phyloP scores from a whole-genome alignment of 129 eudicot genomes.

The Flaveria brownii region DNA sequence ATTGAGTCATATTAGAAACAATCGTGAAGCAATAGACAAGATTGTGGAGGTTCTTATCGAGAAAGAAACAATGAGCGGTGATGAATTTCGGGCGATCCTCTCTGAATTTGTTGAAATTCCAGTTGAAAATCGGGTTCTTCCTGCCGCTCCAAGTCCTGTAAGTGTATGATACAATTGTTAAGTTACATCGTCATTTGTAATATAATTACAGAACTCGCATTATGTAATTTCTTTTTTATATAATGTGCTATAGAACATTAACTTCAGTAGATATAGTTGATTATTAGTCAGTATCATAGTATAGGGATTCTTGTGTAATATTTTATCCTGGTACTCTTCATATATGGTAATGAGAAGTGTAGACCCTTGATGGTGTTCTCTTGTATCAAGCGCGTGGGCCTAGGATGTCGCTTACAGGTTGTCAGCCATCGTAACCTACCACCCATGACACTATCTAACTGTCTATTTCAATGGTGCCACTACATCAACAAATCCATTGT shows the following conservation, averaged over 20 bases:
- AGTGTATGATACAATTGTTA: constrained; percentile 45
- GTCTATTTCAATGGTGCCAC: no score
- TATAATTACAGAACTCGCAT: constrained; percentile 9
- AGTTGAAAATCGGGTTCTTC: constrained; percentile 65
- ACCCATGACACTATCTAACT: no score
- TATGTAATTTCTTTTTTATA: background rate
- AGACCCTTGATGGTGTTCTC: no score
- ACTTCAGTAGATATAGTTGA: background rate
- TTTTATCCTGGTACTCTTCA: no score
- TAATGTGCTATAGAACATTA: background rate
- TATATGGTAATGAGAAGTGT: no score
- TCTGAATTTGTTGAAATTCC: constrained; percentile 93
- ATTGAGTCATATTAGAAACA: constrained; percentile 67
- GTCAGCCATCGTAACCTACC: no score
- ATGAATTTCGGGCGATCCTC: constrained; percentile 89
- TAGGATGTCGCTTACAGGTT: no score
- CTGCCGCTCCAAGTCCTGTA: constrained; percentile 58
- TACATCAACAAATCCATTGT: no score
- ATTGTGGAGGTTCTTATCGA: constrained; percentile 90
- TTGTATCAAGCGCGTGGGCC: no score
- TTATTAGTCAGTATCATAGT: background rate
- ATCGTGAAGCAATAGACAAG: constrained; percentile 96
- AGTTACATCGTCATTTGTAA: constrained; percentile 13
- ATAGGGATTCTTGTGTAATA: no score
- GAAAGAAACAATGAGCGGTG: constrained; percentile 91